phyloP scores from a whole-genome alignment of 148 eudicot genomes.

The Camellia lanceoleosa region DNA sequence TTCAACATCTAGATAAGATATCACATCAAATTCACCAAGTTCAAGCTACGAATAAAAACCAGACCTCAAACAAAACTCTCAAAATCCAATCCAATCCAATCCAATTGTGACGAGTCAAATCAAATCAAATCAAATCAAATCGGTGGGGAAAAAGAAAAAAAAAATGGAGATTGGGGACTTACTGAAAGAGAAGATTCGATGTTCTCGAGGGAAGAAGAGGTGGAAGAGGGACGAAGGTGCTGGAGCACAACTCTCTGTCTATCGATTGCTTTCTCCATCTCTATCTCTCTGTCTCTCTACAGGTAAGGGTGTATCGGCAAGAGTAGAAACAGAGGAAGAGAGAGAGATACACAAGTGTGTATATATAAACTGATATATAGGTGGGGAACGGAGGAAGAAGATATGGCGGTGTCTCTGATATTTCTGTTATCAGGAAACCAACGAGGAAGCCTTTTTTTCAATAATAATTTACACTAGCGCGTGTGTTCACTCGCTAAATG shows the following conservation, averaged over 20 bases:
- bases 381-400: background rate
- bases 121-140: too few relatives aligned
- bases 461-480: too few relatives aligned
- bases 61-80: background rate
- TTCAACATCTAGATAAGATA: background rate
- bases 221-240: constrained; percentile 50
- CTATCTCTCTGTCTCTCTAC: constrained; percentile 8
- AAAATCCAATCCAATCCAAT: background rate
- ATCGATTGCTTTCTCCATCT: constrained; percentile 68
- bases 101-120: background rate
- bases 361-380: too few relatives aligned
- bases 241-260: constrained; percentile 67
- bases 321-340: too few relatives aligned
- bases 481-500: too few relatives aligned
- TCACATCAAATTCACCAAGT: background rate
- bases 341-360: too few relatives aligned
- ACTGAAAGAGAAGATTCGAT: constrained; percentile 50
- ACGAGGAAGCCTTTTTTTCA: too few relatives aligned
- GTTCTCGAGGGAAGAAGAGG: constrained; percentile 38
- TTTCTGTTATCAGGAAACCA: too few relatives aligned
- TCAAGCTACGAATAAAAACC: background rate
- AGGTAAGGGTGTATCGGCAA: too few relatives aligned
- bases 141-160: background rate
- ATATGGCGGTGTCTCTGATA: background rate
- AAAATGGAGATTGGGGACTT: constrained; percentile 10